Percentiles rank a stretch among this genome's conserved stretches.
Evolutionary conservation across 179 eudicot genomes (phyloP).

Genomic region (Pouteria campechiana): DNA sequence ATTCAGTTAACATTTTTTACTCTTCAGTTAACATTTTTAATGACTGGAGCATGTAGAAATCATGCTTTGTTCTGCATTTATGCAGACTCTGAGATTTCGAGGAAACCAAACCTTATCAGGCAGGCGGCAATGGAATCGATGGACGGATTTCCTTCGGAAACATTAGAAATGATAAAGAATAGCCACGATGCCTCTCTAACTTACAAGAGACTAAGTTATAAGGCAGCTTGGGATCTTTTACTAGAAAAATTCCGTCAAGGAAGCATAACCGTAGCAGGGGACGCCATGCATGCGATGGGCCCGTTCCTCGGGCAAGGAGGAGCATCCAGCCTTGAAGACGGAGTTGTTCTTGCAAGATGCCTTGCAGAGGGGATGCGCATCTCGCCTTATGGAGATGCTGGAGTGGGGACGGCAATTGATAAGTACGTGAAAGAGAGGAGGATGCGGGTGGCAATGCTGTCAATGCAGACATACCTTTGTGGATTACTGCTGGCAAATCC

Average conservation of each 20-base stretch:
- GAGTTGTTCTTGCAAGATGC: constrained; percentile 12
- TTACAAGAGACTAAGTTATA: constrained; percentile 1
- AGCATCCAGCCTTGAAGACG: constrained; percentile 8
- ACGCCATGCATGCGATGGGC: constrained; percentile 17
- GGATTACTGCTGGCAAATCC: constrained; percentile 8
- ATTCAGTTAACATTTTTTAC: too few relatives aligned
- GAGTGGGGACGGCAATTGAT: constrained; percentile 1
- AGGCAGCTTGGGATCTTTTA: constrained; percentile 9
- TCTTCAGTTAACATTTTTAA: too few relatives aligned
- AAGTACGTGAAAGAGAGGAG: constrained; percentile 3
- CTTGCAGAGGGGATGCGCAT: not conserved
- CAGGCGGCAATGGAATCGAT: constrained; percentile 1
- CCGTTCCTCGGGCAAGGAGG: constrained; percentile 16
- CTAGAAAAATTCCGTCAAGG: not conserved
- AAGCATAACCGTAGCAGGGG: constrained; percentile 10
- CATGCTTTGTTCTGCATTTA: too few relatives aligned
- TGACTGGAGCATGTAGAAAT: too few relatives aligned
- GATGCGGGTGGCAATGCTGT: constrained; percentile 2
- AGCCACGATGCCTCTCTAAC: not conserved
- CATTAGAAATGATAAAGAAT: constrained; percentile 3
- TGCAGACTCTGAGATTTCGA: constrained; percentile 12
- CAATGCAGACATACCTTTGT: constrained; percentile 4
- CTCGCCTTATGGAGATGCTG: not conserved
- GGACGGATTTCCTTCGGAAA: constrained; percentile 5
- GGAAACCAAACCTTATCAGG: constrained; percentile 13